Evolutionary conservation across 148 eudicot genomes (phyloP).

Genomic region (Diospyros kaki): DNA sequence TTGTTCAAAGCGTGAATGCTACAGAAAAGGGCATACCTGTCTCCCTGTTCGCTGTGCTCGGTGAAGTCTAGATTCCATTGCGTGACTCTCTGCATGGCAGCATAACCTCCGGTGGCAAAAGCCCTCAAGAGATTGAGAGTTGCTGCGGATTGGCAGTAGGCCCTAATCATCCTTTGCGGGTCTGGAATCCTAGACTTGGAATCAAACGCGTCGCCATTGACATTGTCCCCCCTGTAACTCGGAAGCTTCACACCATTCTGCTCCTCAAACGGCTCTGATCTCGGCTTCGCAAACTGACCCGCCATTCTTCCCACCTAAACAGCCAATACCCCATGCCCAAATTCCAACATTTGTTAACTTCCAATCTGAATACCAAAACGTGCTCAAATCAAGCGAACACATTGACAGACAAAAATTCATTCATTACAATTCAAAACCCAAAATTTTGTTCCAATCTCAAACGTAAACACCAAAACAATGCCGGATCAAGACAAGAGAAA

Average conservation of each 20-base stretch:
- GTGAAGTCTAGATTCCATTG: slow-evolving; percentile 90
- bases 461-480: no score
- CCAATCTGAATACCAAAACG: no score
- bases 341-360: no score
- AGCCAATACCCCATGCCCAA: neutral
- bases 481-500: no score
- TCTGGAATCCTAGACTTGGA: slow-evolving; percentile 61
- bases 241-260: slow-evolving; percentile 48
- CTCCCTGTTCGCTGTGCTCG: slow-evolving; percentile 82
- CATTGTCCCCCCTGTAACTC: slow-evolving; percentile 52
- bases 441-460: no score
- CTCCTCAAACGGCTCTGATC: slow-evolving; percentile 46
- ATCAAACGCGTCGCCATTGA: slow-evolving; percentile 47
- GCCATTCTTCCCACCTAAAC: slow-evolving; percentile 93
- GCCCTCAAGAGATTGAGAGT: slow-evolving; percentile 90
- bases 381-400: no score
- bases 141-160: slow-evolving; percentile 85
- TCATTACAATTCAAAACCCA: no score
- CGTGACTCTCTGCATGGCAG: slow-evolving; percentile 84
- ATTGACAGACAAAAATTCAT: no score
- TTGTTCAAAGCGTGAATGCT: no score
- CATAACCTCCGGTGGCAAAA: slow-evolving; percentile 92
- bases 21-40: slow-evolving; percentile 43
- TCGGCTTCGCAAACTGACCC: slow-evolving; percentile 78
- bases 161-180: slow-evolving; percentile 90